Percentiles rank a stretch among this genome's conserved stretches.
These are phyloP conservation scores for Entophlyctis luteolus DNA, from an alignment of 192 early-diverging fungal genomes.

Conservation along the genomic window DNA sequence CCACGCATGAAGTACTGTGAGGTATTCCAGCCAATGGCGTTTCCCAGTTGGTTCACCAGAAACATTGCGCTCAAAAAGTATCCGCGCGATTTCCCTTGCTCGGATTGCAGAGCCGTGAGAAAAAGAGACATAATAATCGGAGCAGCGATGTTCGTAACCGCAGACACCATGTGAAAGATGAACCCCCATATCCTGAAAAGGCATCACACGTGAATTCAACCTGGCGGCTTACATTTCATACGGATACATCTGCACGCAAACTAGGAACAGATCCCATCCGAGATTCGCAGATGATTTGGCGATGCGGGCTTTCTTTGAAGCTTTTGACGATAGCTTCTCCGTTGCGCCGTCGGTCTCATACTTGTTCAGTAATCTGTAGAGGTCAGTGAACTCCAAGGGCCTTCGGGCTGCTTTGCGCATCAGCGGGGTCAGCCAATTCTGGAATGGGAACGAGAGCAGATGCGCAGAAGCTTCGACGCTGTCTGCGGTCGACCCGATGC, in stretches of 20 bases:
- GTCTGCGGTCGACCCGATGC: conserved; percentile 5
- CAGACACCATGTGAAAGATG: conserved; percentile 1
- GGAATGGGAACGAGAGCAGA: conserved; percentile 1
- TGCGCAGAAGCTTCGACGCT: neutral
- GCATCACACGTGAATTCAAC: too few relatives aligned
- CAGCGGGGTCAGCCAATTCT: conserved; percentile 13
- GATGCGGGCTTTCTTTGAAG: too few relatives aligned
- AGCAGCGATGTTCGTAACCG: conserved; percentile 5
- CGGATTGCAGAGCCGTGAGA: neutral
- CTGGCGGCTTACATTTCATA: too few relatives aligned
- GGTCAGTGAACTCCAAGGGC: conserved; percentile 5
- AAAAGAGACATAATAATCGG: conserved; percentile 9
- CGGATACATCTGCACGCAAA: neutral
- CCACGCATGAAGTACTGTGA: conserved; percentile 14
- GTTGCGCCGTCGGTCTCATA: conserved; percentile 4
- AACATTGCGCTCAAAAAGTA: conserved; percentile 17
- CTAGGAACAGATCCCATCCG: neutral
- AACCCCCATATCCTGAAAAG: too few relatives aligned
- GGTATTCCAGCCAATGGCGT: conserved; percentile 15
- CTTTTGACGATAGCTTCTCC: neutral
- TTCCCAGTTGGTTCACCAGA: conserved; percentile 1
- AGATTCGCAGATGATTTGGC: neutral
- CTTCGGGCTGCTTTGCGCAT: neutral
- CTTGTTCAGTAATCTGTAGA: conserved; percentile 16
- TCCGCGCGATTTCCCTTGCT: neutral